Evolutionary conservation across 495 filamentous ascomycete species (phyloP).

Genomic region (Choiromyces venosus): DNA sequence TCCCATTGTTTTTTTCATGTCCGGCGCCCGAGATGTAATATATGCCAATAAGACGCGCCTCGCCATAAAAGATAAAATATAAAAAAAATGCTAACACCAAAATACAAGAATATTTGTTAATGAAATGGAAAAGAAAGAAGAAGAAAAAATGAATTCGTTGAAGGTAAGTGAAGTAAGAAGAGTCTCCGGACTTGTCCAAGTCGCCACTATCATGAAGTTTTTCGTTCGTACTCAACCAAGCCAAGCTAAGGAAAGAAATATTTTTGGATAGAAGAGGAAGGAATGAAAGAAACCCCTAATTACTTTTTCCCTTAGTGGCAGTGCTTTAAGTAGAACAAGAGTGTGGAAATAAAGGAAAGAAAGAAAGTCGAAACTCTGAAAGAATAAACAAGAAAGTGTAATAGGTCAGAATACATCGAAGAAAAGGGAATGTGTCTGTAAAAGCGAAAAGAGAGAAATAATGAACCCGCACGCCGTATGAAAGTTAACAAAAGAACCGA

Average conservation of each 20-base stretch:
- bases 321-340: slow-evolving; percentile 29
- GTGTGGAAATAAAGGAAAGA: slow-evolving; percentile 28
- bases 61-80: slow-evolving; percentile 23
- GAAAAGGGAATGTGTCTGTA: slow-evolving; percentile 3
- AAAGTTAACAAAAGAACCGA: slow-evolving; percentile 9
- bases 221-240: slow-evolving; percentile 8
- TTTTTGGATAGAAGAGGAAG: not conserved
- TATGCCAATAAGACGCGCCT: slow-evolving; percentile 33
- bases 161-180: slow-evolving; percentile 17
- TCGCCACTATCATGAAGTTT: slow-evolving; percentile 13
- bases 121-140: slow-evolving; percentile 15
- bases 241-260: not conserved
- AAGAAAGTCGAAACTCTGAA: slow-evolving; percentile 31
- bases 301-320: slow-evolving; percentile 18
- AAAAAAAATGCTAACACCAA: slow-evolving; percentile 24
- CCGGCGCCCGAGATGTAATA: slow-evolving; percentile 34
- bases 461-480: not conserved
- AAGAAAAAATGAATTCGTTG: slow-evolving; percentile 24
- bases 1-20: slow-evolving; percentile 25
- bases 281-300: slow-evolving; percentile 9
- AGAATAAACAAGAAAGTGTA: slow-evolving; percentile 29
- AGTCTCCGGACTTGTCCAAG: slow-evolving; percentile 16
- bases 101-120: slow-evolving; percentile 29
- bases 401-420: slow-evolving; percentile 26
- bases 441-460: not conserved